phyloP scores from a whole-genome alignment of 495 filamentous ascomycete species.

The Penicilliopsis zonata region DNA sequence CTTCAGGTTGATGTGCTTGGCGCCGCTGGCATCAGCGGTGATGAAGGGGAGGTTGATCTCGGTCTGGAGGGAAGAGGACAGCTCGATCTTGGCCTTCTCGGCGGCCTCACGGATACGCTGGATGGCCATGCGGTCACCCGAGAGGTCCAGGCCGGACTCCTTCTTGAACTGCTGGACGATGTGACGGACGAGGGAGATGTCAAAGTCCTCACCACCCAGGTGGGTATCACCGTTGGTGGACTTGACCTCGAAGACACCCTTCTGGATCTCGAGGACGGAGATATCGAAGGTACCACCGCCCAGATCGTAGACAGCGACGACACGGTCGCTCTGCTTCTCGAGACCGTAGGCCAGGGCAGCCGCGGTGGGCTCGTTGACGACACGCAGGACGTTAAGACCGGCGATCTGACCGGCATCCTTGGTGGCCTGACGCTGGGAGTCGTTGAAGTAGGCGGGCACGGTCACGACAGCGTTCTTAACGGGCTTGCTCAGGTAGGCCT shows the following conservation, averaged over 20 bases:
- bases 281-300: conserved; percentile 99
- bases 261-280: conserved; percentile 93
- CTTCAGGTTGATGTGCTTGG: conserved; percentile 96
- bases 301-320: conserved; percentile 95
- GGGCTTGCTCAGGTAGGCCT: conserved; percentile 76
- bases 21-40: conserved; percentile 85
- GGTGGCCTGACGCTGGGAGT: conserved; percentile 97
- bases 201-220: conserved; percentile 96
- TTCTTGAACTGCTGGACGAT: conserved; percentile 94
- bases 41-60: conserved; percentile 99
- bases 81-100: conserved; percentile 99
- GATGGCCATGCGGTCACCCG: conserved; percentile 93
- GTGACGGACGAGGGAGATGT: conserved; percentile 91
- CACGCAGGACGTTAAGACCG: conserved; percentile 90
- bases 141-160: conserved; percentile 84
- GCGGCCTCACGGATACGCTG: conserved; percentile 98
- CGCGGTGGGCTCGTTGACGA: conserved; percentile 94
- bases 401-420: conserved; percentile 97
- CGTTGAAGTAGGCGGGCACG: conserved; percentile 98
- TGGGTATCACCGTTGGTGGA: conserved; percentile 98
- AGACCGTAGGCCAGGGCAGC: conserved; percentile 91
- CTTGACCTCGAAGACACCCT: conserved; percentile 97
- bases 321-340: conserved; percentile 81
- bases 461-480: conserved; percentile 94
- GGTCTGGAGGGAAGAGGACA: conserved; percentile 91